These are phyloP conservation scores for Gyrodon lividus DNA, from an alignment of 768 basidiomycete genomes.

Conservation along the genomic window DNA sequence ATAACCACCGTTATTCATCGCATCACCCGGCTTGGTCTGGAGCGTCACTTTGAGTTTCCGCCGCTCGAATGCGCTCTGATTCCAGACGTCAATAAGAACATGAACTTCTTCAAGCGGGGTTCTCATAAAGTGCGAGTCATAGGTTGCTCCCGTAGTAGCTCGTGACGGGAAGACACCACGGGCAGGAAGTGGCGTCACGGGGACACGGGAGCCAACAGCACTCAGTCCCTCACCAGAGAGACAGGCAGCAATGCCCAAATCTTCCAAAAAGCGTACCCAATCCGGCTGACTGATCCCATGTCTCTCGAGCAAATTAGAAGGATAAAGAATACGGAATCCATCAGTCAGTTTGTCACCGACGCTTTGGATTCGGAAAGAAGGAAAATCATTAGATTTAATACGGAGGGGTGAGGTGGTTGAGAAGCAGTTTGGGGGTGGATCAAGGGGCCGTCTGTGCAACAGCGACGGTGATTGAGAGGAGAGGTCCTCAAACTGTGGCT, in stretches of 20 bases:
- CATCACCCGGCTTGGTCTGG: conserved; percentile 1
- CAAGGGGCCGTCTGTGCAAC: conserved; percentile 21
- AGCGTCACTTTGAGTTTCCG: conserved; percentile 27
- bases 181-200: conserved; percentile 9
- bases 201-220: conserved; percentile 24
- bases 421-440: conserved; percentile 32
- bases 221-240: conserved; percentile 21
- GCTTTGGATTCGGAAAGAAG: conserved; percentile 25
- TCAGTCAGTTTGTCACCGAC: conserved; percentile 19
- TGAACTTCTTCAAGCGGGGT: conserved; percentile 20
- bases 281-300: conserved; percentile 28
- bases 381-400: conserved; percentile 26
- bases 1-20: conserved; percentile 5
- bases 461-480: conserved; percentile 1
- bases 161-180: conserved; percentile 18
- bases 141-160: conserved; percentile 12
- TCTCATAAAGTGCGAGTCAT: conserved; percentile 21
- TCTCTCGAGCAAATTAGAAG: conserved; percentile 21
- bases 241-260: conserved; percentile 28
- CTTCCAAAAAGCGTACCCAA: conserved; percentile 32
- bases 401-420: conserved; percentile 28
- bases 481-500: conserved; percentile 28
- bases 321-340: conserved; percentile 30
- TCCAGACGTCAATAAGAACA: conserved; percentile 29
- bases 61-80: conserved; percentile 32